Base-by-base conservation (phyloP, 2,329 filamentous ascomycete species). In the Cladosporium phlei region DNA sequence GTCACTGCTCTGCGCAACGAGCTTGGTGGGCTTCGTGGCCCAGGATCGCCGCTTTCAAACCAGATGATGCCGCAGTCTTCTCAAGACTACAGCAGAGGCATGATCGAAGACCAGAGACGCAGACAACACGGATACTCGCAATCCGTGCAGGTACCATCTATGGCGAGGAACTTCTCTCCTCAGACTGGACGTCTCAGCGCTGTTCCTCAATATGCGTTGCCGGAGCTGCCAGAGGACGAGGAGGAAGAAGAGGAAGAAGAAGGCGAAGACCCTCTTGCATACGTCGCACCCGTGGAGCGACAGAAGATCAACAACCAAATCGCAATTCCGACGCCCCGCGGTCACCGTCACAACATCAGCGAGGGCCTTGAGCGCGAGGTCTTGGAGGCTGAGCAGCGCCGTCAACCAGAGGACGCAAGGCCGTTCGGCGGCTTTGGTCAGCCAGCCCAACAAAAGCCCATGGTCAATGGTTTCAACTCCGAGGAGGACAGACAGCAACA, bases 351-450 rank as follows among this genome's bases (percentile, higher is more conserved):
- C 56, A 89, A 89, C 55, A 75, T 87, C 30, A 89, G 84, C 58
- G 78, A 83, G 52, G 87, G 81, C 35, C 75, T 95, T 19, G 88
- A 95, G 63, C 84, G 83, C 52, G 88, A 93, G 55, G 84, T 94
- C 47, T 85, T 93, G 39, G 86, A 90, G 59, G 84, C 86, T 4
- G 87, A 95, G 58, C 91, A 93, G 60, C 87, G 91, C 57, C 67
- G 61, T 14, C 49, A 59, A 30, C 24, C 32, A 22, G 38, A 50
- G 17, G 57, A 58, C 19, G 52, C 55, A 22, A 54, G 42, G 3
- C 52, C 59, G 35, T 38, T 39, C 27, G 28, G 24, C 12, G 28
- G 24, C 12, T 47, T 47, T 14, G 44, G 44, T n/a, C 44, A 47
- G 34, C 20, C 20, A 7, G 42, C 16, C 21, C 29, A 32, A 14